Percentiles rank a stretch among this genome's conserved stretches.
These are phyloP conservation scores for Petunia secreta DNA, from an alignment of 257 asterid species.

Conservation along the genomic window DNA sequence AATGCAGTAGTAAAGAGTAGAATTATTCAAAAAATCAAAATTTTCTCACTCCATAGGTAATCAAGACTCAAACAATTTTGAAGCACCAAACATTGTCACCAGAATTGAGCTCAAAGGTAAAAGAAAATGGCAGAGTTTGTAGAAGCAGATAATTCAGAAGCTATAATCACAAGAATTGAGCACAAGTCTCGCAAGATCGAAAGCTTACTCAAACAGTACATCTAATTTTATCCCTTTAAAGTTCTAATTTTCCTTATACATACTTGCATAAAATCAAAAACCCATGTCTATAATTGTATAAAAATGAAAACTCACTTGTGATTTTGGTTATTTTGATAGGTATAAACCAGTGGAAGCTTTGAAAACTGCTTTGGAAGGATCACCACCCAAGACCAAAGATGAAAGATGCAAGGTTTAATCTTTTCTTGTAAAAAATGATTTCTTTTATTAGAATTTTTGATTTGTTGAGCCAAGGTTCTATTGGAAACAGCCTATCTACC, in stretches of 20 bases:
- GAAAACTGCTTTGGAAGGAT: constrained; percentile 95
- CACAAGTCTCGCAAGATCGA: constrained; percentile 98
- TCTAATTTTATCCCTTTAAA: background rate
- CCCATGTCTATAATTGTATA: background rate
- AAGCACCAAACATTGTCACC: background rate
- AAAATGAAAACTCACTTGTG: background rate
- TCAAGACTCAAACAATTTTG: background rate
- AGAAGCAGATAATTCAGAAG: constrained; percentile 87
- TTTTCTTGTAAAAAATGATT: background rate
- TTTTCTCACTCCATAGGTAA: background rate
- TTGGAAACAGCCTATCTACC: too few relatives aligned
- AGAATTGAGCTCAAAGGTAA: constrained; percentile 16
- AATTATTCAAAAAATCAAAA: background rate
- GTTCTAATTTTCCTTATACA: background rate
- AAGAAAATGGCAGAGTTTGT: constrained; percentile 58
- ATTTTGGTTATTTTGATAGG: constrained; percentile 45
- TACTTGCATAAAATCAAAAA: background rate
- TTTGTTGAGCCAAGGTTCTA: background rate
- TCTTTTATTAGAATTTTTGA: background rate
- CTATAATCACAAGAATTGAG: constrained; percentile 86
- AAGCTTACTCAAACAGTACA: constrained; percentile 91
- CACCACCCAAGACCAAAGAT: constrained; percentile 90
- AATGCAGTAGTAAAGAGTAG: background rate
- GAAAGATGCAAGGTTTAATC: constrained; percentile 91
- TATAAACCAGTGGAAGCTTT: constrained; percentile 97